Base-by-base conservation (phyloP, 202 grass and related monocot species). In the Bolboschoenoplectus hybrid region DNA sequence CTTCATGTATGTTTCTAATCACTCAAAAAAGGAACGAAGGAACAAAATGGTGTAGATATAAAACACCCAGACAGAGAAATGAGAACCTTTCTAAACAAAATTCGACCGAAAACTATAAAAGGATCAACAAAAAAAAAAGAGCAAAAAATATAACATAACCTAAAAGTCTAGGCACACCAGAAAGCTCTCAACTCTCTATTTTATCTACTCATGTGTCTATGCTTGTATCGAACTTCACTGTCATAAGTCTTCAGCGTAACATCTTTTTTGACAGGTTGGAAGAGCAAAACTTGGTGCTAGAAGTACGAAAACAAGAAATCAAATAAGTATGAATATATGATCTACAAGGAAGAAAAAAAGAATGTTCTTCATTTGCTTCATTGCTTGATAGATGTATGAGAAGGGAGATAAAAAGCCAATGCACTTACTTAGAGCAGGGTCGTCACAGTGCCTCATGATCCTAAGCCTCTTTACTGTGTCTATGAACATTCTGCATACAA, bases 391-490 rank as follows among this genome's bases (percentile, higher is more conserved):
- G 26, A 62, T 41, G 43, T n/a, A 45, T n/a, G 40, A 44, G 32
- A 58, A 43, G 7, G 39, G 4, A 63, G 17, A 44, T 41, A 41
- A 82, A 82, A 41, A 5, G 6, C 10, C 68, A 6, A 82, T 36
- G 51, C 44, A 85, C 88, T 89, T 57, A 91, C 92, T 88, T 46
- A 94, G 85, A 34, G 89, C 86, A 38, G 53, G 87, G 19, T 80
- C 86, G 50, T 94, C 95, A 35, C 86, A 91, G 26, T 87, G 87
- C 89, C 85, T 93, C 88, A 94, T 91, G 75, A 97, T 93, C 91
- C 93, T 93, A 41, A 97, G 89, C 82, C 88, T 89, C 83, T 88
- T 97, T 40, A 92, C 94, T 6, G 87, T 89, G 72, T 87, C 75
- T 35, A 91, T 41, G 60, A 97, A 97, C 90, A 97, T 90, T 81